Evolutionary conservation across 2,329 filamentous ascomycete genomes (phyloP).

Genomic region (Metarhizium robertsii): DNA sequence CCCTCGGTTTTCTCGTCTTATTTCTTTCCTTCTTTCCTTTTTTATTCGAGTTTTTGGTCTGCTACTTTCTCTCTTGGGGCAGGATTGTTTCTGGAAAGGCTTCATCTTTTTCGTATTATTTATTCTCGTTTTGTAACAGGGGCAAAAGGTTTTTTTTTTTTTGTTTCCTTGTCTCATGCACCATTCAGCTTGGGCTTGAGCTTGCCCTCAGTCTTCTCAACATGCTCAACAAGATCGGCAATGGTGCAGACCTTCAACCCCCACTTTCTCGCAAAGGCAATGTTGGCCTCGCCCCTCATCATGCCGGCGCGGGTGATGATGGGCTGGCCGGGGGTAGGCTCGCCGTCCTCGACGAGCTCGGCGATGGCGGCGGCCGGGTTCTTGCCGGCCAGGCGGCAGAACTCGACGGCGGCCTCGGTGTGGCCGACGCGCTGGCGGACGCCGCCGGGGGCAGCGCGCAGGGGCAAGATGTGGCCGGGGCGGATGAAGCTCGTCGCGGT

Average conservation of each 20-base stretch:
- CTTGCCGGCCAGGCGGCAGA: slow-evolving; percentile 79
- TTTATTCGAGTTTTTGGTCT: too few relatives aligned
- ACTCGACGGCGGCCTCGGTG: slow-evolving; percentile 87
- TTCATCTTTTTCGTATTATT: too few relatives aligned
- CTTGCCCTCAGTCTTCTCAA: slow-evolving; percentile 67
- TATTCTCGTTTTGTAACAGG: too few relatives aligned
- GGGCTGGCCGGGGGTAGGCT: slow-evolving; percentile 58
- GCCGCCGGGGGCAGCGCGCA: slow-evolving; percentile 70
- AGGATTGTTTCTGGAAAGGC: too few relatives aligned
- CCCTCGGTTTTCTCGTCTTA: background rate
- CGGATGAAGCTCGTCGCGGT: slow-evolving; percentile 58
- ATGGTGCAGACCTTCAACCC: slow-evolving; percentile 93
- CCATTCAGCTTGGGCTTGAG: slow-evolving; percentile 29
- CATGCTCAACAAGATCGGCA: slow-evolving; percentile 72
- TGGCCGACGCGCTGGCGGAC: slow-evolving; percentile 74
- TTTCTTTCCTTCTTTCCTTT: background rate
- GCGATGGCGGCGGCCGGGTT: slow-evolving; percentile 71
- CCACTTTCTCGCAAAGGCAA: slow-evolving; percentile 80
- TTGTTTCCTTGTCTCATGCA: slow-evolving; percentile 7
- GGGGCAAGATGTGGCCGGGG: slow-evolving; percentile 84
- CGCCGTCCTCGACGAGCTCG: slow-evolving; percentile 84
- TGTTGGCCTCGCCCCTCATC: slow-evolving; percentile 82
- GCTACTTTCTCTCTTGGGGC: too few relatives aligned
- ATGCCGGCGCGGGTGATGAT: slow-evolving; percentile 65
- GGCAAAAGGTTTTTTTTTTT: background rate